Percentiles rank a stretch among this genome's conserved stretches.
These are phyloP conservation scores for Diversispora eburnea DNA, from an alignment of 192 early-diverging fungal genomes.

Conservation along the genomic window DNA sequence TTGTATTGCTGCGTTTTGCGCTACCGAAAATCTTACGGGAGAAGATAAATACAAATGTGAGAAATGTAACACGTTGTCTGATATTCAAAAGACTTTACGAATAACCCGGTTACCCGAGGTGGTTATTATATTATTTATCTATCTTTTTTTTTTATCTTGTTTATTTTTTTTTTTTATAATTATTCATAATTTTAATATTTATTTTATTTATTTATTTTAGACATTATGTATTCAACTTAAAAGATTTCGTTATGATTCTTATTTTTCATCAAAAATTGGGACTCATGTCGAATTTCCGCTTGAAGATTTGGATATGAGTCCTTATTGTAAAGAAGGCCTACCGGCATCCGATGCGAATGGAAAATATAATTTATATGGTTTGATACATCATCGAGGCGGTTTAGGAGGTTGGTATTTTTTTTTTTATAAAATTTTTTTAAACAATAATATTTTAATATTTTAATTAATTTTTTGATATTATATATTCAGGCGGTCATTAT, in stretches of 20 bases:
- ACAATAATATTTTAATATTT: not conserved
- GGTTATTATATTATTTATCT: not conserved
- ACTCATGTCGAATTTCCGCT: conserved; percentile 45
- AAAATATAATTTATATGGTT: conserved; percentile 41
- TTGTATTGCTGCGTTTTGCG: conserved; percentile 41
- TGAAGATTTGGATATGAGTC: conserved; percentile 42
- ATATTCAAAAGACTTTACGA: conserved; percentile 37
- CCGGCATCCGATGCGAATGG: not conserved
- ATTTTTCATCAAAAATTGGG: conserved; percentile 40
- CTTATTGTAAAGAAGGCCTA: conserved; percentile 33
- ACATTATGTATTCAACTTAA: conserved; percentile 43
- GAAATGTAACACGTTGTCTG: conserved; percentile 36
- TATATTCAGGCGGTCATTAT: conserved; percentile 40
- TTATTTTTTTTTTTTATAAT: not conserved
- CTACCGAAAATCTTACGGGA: conserved; percentile 40
- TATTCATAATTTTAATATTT: not conserved
- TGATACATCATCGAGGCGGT: conserved; percentile 39
- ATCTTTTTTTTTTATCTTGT: not conserved
- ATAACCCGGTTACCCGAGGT: conserved; percentile 39
- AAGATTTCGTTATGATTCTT: conserved; percentile 38
- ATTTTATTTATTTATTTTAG: conserved; percentile 1
- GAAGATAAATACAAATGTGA: conserved; percentile 39
- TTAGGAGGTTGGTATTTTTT: conserved; percentile 33
- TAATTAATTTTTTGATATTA: not conserved
- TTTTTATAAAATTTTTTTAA: too few species aligned